These are phyloP conservation scores for Hysterangium stoloniferum DNA, from an alignment of 768 basidiomycete species.

Conservation along the genomic window DNA sequence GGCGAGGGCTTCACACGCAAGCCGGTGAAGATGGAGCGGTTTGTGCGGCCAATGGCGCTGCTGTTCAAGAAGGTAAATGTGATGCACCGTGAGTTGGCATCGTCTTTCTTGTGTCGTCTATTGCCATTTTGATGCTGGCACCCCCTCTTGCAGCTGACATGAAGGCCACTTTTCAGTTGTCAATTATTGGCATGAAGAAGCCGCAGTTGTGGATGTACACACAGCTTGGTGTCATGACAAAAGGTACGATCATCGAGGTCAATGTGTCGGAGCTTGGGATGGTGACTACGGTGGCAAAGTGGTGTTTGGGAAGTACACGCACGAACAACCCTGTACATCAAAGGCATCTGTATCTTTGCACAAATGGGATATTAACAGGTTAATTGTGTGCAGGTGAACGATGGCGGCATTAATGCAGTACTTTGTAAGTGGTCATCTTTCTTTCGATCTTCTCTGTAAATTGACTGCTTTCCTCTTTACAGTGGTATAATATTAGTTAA, in stretches of 20 bases:
- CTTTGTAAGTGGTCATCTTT: conserved; percentile 51
- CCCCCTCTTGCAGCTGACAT: conserved; percentile 63
- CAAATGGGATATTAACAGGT: neutral
- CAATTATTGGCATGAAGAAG: conserved; percentile 97
- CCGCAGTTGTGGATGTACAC: conserved; percentile 98
- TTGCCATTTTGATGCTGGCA: neutral
- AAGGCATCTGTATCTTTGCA: neutral
- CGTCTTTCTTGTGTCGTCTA: too few relatives aligned
- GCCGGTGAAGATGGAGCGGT: conserved; percentile 98
- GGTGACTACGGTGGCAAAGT: conserved; percentile 97
- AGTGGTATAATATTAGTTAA: neutral
- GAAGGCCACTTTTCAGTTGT: conserved; percentile 97
- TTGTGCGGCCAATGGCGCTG: conserved; percentile 94
- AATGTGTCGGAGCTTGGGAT: conserved; percentile 96
- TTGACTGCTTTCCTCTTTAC: neutral
- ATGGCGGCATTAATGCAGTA: conserved; percentile 93
- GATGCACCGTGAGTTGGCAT: conserved; percentile 92
- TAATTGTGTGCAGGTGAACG: conserved; percentile 50
- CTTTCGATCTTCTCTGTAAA: neutral
- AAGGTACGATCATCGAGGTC: conserved; percentile 97
- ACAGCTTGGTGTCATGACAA: conserved; percentile 93
- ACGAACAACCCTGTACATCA: conserved; percentile 69
- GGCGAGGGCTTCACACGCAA: conserved; percentile 97
- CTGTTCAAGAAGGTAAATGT: conserved; percentile 98
- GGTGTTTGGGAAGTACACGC: conserved; percentile 89